A percentile compares a stretch with the other conserved stretches of the same genome.
These are phyloP conservation scores for Epichloe scottii DNA, from an alignment of 2,329 filamentous ascomycete species.

Conservation along the genomic window DNA sequence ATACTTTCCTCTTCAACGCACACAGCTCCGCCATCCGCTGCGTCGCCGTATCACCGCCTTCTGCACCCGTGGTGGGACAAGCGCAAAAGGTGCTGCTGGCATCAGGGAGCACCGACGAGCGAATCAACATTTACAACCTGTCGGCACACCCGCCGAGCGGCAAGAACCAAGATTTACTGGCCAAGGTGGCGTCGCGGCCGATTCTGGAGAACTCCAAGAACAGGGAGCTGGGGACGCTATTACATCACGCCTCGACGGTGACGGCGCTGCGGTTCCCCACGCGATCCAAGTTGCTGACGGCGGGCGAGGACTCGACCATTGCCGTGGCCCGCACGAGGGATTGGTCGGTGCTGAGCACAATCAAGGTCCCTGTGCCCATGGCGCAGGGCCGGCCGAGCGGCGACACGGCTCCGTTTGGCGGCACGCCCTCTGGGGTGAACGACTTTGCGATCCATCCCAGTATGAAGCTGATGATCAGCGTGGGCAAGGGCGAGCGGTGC, in stretches of 20 bases:
- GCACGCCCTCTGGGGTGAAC: conserved; percentile 77
- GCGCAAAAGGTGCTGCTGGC: conserved; percentile 79
- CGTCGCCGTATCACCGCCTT: conserved; percentile 70
- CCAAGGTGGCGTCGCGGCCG: conserved; percentile 56
- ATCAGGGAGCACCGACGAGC: conserved; percentile 83
- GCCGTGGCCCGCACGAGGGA: conserved; percentile 78
- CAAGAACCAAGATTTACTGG: conserved; percentile 46
- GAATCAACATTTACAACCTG: conserved; percentile 87
- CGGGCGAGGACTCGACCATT: conserved; percentile 83
- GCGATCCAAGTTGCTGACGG: conserved; percentile 75
- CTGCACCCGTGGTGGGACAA: conserved; percentile 46
- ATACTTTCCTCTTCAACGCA: conserved; percentile 92
- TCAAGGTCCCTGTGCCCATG: conserved; percentile 82
- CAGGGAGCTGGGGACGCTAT: conserved; percentile 71
- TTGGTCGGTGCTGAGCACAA: conserved; percentile 75
- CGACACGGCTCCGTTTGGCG: conserved; percentile 74
- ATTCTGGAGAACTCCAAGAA: conserved; percentile 79
- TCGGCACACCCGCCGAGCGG: conserved; percentile 53
- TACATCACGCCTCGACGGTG: conserved; percentile 76
- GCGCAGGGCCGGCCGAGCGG: conserved; percentile 69
- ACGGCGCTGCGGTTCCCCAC: conserved; percentile 73
- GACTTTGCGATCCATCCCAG: conserved; percentile 92
- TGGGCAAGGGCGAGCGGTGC: conserved; percentile 76
- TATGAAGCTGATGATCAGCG: conserved; percentile 92
- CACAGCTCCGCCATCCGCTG: conserved; percentile 84